Percentiles rank a stretch among this genome's conserved stretches.
Evolutionary conservation across 2,329 filamentous ascomycete species (phyloP).

Genomic region (Ophiostoma sp.): DNA sequence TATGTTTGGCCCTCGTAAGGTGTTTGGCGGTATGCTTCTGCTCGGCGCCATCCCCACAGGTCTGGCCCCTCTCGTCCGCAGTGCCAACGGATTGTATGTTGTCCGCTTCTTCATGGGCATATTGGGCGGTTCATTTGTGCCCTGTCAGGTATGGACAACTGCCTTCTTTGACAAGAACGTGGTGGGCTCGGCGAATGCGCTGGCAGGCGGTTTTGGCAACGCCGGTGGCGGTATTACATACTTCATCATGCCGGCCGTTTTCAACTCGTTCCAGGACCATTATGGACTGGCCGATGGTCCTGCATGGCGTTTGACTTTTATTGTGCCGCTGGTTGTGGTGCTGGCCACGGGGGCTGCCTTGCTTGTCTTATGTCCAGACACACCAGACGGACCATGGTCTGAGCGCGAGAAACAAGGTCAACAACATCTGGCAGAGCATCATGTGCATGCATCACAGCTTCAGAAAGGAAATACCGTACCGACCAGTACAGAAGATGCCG

Average conservation of each 20-base stretch:
- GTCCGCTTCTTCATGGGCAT: slow-evolving; percentile 81
- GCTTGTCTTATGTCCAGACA: slow-evolving; percentile 51
- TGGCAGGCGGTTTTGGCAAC: slow-evolving; percentile 84
- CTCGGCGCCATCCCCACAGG: slow-evolving; percentile 78
- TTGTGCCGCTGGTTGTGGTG: slow-evolving; percentile 13
- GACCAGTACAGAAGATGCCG: neutral
- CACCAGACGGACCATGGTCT: slow-evolving; percentile 78
- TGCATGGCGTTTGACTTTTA: slow-evolving; percentile 22
- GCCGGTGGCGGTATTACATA: slow-evolving; percentile 88
- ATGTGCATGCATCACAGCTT: neutral
- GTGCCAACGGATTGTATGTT: slow-evolving; percentile 65
- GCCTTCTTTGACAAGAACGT: slow-evolving; percentile 93
- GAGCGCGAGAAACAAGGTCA: slow-evolving; percentile 64
- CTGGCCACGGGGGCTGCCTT: neutral
- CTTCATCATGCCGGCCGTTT: slow-evolving; percentile 90
- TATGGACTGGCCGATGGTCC: neutral
- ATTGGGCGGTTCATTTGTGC: slow-evolving; percentile 75
- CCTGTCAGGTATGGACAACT: slow-evolving; percentile 90
- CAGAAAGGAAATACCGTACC: neutral
- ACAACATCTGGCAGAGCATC: slow-evolving; percentile 52
- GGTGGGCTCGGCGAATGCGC: slow-evolving; percentile 82
- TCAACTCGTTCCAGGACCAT: slow-evolving; percentile 48
- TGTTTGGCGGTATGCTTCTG: slow-evolving; percentile 77
- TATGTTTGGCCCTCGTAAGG: slow-evolving; percentile 74
- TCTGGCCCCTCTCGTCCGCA: slow-evolving; percentile 74